Percentiles rank a stretch among this genome's conserved stretches.
Conservation (phyloP, 345 rosid genomes). For the Populus euphratica region DNA sequence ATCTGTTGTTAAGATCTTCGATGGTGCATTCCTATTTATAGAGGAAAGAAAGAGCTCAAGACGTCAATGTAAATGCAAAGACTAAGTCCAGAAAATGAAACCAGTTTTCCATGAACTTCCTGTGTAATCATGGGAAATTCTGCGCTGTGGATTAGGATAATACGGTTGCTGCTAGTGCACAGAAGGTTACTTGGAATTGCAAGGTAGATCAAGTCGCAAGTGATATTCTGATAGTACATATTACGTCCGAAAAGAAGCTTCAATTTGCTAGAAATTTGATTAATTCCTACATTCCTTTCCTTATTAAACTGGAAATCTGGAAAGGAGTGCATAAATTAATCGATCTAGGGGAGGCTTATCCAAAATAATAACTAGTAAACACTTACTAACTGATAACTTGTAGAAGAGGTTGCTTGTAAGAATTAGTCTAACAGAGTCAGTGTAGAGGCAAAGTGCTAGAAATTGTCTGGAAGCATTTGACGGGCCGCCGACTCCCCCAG, state of each 20-base stretch:
- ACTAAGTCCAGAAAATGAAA: neutral
- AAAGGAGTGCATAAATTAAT: neutral
- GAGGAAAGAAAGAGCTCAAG: neutral
- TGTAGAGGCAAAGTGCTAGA: neutral
- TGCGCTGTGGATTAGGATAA: neutral
- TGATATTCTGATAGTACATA: too few relatives aligned
- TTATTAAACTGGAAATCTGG: too few relatives aligned
- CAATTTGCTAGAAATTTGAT: neutral
- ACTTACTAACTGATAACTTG: neutral
- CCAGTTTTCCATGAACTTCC: too few relatives aligned
- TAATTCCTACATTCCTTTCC: neutral
- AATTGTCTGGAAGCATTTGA: neutral
- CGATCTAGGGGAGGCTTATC: neutral
- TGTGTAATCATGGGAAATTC: neutral
- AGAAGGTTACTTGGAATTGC: neutral
- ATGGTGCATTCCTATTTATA: neutral
- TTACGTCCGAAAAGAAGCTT: too few relatives aligned
- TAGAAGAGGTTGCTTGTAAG: neutral
- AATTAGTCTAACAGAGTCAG: neutral
- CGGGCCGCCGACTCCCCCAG: too few relatives aligned
- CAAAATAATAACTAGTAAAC: neutral
- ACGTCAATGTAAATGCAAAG: neutral
- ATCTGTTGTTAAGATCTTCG: neutral
- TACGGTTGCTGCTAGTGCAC: neutral
- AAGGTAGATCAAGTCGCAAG: neutral